Percentiles rank a stretch among this genome's conserved stretches.
Conservation (phyloP, 1,284 basidiomycete species). For the Pyrrhoderma noxium region DNA sequence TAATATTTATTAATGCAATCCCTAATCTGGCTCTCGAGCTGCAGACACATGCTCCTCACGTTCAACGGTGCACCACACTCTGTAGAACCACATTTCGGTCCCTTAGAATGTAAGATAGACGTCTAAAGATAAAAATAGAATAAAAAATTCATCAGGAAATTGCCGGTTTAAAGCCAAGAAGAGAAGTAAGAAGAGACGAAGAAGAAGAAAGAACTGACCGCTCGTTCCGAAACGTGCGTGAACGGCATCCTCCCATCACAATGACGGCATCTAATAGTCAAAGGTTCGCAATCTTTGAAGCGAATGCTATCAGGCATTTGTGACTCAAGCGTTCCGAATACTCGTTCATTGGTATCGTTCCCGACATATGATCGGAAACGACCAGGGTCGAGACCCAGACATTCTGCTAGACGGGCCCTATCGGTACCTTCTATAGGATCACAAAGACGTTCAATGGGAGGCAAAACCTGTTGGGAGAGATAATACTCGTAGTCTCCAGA, state of each 20-base stretch:
- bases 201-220: conserved; percentile 36
- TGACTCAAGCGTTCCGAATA: conserved; percentile 82
- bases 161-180: too few relatives aligned
- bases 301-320: conserved; percentile 85
- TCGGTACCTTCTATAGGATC: conserved; percentile 97
- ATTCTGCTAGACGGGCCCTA: conserved; percentile 85
- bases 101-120: conserved; percentile 43
- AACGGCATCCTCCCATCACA: conserved; percentile 65
- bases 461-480: conserved; percentile 86
- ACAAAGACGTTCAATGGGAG: conserved; percentile 91
- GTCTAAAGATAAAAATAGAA: conserved; percentile 26
- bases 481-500: conserved; percentile 87
- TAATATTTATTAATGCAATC: conserved; percentile 79
- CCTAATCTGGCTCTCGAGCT: conserved; percentile 84
- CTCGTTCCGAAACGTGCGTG: conserved; percentile 56
- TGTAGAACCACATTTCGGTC: conserved; percentile 42
- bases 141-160: background rate
- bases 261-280: conserved; percentile 66
- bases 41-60: conserved; percentile 63
- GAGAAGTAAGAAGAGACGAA: too few relatives aligned
- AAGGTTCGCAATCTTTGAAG: conserved; percentile 68
- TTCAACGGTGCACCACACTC: conserved; percentile 55
- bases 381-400: conserved; percentile 84
- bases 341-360: conserved; percentile 52
- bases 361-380: conserved; percentile 52